Conservation (phyloP, 129 eudicot genomes). For the Flaveria brownii region DNA sequence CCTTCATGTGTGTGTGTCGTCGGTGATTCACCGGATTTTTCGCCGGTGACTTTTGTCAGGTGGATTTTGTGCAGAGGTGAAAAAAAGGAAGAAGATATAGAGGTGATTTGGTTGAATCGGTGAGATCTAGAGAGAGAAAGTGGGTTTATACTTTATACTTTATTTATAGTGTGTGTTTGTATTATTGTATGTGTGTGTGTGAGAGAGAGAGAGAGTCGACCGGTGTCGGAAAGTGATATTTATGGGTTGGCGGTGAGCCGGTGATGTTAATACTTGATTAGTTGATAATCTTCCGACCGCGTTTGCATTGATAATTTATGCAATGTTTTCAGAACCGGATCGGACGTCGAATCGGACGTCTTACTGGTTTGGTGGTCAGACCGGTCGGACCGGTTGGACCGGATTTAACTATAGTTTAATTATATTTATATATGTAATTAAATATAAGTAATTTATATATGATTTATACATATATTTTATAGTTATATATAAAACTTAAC, state of each 20-base stretch:
- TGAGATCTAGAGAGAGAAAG: slow-evolving; percentile 17
- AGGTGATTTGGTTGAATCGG: background rate
- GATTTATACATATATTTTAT: too few species aligned
- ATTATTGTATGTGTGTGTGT: too few species aligned
- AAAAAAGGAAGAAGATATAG: background rate
- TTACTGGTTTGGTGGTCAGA: too few species aligned
- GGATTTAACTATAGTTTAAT: too few species aligned
- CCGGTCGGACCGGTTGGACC: too few species aligned
- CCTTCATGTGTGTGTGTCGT: background rate
- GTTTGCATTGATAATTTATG: background rate
- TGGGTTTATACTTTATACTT: background rate
- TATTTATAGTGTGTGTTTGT: background rate
- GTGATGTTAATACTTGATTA: too few species aligned
- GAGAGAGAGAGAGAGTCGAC: background rate
- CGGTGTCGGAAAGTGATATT: background rate
- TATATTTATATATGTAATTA: too few species aligned
- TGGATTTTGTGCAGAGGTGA: slow-evolving; percentile 15
- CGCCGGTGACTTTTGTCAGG: background rate
- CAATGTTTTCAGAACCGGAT: too few species aligned
- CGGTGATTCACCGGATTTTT: background rate
- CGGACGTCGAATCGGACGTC: too few species aligned
- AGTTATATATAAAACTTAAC: too few species aligned
- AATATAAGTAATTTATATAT: too few species aligned
- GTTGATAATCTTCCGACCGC: background rate
- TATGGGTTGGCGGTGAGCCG: background rate